These are phyloP conservation scores for Phytophthora europaea DNA, from an alignment of 352 stramenopile genomes.

Conservation along the genomic window DNA sequence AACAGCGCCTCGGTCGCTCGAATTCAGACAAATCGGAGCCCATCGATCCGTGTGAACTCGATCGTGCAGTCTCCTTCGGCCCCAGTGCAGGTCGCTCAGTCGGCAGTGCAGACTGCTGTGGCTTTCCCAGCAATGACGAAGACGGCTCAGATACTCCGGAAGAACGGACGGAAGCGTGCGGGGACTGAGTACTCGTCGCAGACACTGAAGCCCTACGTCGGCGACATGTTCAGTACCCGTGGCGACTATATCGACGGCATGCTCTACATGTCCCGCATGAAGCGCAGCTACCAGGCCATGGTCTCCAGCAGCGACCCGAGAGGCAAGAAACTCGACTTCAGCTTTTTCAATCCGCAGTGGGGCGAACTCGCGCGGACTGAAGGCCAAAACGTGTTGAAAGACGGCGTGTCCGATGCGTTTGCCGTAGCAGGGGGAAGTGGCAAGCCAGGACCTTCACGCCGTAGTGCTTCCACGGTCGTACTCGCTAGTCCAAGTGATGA, in stretches of 20 bases:
- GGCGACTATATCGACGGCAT: conserved; percentile 89
- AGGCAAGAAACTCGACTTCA: conserved; percentile 26
- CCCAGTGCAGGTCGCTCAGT: conserved; percentile 4
- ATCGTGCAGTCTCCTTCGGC: conserved; percentile 5
- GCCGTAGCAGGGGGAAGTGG: conserved; percentile 13
- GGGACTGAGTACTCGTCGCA: conserved; percentile 45
- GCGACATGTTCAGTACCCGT: conserved; percentile 83
- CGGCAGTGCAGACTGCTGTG: not conserved
- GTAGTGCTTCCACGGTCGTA: conserved; percentile 10
- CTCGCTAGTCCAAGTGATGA: conserved; percentile 15
- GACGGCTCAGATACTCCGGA: conserved; percentile 36
- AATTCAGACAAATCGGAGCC: conserved; percentile 8
- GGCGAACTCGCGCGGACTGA: conserved; percentile 28
- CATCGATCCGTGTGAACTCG: conserved; percentile 18
- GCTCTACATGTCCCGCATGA: conserved; percentile 92
- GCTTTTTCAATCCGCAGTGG: conserved; percentile 22
- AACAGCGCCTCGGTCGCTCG: not conserved
- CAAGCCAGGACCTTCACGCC: conserved; percentile 15
- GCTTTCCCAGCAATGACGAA: conserved; percentile 23
- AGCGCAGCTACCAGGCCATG: conserved; percentile 64
- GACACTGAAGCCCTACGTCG: conserved; percentile 71
- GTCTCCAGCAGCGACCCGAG: conserved; percentile 28
- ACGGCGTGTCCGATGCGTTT: conserved; percentile 61
- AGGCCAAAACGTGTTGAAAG: conserved; percentile 51
- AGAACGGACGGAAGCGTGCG: conserved; percentile 61